These are phyloP conservation scores for Odonthalia washingtoniensis DNA, from an alignment of 31 red algal genomes.

Conservation along the genomic window DNA sequence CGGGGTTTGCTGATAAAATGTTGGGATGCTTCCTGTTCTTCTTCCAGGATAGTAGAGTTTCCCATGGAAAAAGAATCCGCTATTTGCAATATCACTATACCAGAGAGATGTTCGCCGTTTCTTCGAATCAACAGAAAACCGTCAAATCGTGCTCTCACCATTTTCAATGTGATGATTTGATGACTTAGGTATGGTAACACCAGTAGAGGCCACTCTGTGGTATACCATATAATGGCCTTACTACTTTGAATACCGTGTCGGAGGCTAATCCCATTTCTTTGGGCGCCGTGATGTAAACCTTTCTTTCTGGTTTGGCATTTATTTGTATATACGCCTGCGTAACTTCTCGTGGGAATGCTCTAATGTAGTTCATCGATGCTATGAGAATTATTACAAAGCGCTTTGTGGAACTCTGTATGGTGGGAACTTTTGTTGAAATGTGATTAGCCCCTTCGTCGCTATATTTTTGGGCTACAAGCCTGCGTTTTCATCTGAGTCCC, in stretches of 20 bases:
- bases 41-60: background rate
- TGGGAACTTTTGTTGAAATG: background rate
- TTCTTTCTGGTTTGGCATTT: background rate
- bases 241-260: background rate
- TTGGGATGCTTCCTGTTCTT: background rate
- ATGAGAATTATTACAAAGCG: background rate
- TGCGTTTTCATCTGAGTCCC: background rate
- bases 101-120: background rate
- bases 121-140: background rate
- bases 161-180: background rate
- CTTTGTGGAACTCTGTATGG: background rate
- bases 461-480: background rate
- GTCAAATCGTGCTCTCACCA: background rate
- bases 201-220: background rate
- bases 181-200: background rate
- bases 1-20: background rate
- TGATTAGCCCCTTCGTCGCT: background rate
- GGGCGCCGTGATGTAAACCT: background rate
- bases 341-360: background rate
- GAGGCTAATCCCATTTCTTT: background rate
- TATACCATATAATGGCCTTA: no score
- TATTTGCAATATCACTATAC: background rate
- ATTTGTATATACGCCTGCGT: background rate
- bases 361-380: background rate
- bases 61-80: background rate